Conservation (phyloP, 2,329 filamentous ascomycete genomes). For the Pleoardoris graminearum region DNA sequence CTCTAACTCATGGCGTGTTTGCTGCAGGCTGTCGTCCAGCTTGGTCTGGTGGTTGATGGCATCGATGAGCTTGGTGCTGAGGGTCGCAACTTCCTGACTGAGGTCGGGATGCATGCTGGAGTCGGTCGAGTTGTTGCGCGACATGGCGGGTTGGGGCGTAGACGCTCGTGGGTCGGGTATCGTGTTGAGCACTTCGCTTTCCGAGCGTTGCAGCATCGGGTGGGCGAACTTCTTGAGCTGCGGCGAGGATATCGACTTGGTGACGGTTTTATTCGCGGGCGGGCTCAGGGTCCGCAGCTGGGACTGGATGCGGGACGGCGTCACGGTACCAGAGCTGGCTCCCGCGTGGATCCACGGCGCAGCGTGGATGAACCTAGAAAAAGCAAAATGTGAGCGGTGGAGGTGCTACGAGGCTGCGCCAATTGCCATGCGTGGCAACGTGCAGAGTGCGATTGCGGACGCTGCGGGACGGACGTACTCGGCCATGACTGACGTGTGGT, state of each 20-base stretch:
- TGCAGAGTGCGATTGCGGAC: constrained; percentile 7
- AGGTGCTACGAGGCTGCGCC: background rate
- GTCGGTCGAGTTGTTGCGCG: constrained; percentile 50
- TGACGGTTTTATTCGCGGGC: constrained; percentile 42
- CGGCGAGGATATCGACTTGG: constrained; percentile 43
- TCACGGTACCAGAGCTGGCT: constrained; percentile 36
- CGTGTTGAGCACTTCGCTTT: constrained; percentile 67
- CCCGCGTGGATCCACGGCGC: constrained; percentile 40
- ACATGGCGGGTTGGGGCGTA: constrained; percentile 39
- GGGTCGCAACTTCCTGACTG: constrained; percentile 77
- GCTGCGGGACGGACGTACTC: constrained; percentile 27
- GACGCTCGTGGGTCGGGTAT: constrained; percentile 60
- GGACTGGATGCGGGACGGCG: constrained; percentile 36
- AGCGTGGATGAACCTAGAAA: constrained; percentile 37
- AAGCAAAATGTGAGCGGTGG: constrained; percentile 17
- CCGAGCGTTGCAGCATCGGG: constrained; percentile 36
- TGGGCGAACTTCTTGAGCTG: constrained; percentile 37
- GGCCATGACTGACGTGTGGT: constrained; percentile 25
- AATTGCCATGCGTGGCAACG: background rate
- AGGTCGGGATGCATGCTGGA: constrained; percentile 61
- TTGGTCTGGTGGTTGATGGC: constrained; percentile 96
- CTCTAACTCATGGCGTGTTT: constrained; percentile 82
- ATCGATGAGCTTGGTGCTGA: constrained; percentile 95
- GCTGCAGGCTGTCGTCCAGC: constrained; percentile 84
- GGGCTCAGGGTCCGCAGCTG: constrained; percentile 41